phyloP scores from a whole-genome alignment of 495 filamentous ascomycete species.

The Daldinia childiae region DNA sequence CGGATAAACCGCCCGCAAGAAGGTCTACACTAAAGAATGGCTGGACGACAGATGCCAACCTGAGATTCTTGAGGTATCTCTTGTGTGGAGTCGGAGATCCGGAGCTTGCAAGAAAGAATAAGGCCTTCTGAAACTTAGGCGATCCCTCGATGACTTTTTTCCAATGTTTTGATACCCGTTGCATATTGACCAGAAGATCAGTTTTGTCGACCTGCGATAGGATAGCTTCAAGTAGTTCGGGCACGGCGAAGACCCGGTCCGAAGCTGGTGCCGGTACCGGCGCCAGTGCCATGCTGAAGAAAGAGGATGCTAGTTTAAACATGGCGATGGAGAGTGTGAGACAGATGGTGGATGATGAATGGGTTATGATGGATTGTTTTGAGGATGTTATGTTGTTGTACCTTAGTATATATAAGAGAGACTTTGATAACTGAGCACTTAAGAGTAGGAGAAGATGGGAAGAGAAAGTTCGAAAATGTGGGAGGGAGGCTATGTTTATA shows the following conservation, averaged over 20 bases:
- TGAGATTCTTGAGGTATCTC: not conserved
- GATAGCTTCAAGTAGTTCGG: conserved; percentile 12
- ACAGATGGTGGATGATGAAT: no score
- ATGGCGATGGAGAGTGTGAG: no score
- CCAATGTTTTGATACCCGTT: conserved; percentile 16
- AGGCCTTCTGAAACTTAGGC: not conserved
- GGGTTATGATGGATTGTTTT: not conserved
- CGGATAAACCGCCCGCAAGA: no score
- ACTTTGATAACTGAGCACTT: no score
- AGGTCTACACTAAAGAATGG: no score
- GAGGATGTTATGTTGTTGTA: not conserved
- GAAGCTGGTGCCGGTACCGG: not conserved
- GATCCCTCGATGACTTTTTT: not conserved
- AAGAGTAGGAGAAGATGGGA: not conserved
- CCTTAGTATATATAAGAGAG: no score
- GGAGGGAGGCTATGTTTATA: not conserved
- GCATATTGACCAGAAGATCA: not conserved
- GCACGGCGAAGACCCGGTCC: no score
- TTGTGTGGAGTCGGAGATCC: not conserved
- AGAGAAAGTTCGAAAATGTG: not conserved
- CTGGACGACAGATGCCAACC: no score
- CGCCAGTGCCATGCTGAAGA: no score
- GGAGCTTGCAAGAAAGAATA: not conserved
- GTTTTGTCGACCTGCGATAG: not conserved
- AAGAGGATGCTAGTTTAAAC: no score